Evolutionary conservation across 2,329 filamentous ascomycete species (phyloP), one percentile per base, ranked within the genome.

Genomic region (Colletotrichum paranaense): DNA sequence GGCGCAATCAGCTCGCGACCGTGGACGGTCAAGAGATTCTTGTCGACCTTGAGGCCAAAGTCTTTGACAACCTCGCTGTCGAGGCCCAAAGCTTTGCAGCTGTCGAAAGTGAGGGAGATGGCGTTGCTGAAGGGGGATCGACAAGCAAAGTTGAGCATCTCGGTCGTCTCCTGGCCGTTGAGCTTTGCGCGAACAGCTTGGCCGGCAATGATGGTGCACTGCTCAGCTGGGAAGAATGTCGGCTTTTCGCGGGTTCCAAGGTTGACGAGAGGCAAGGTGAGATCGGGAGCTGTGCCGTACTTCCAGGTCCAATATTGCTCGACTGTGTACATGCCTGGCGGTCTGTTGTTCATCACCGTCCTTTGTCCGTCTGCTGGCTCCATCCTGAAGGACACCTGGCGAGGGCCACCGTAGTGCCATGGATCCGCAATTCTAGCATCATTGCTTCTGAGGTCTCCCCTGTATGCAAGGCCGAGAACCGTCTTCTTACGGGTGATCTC

Each of bases 121-220:
- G 92, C 93, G 75, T 96, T 97, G 6, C 87, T 83, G 1, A 86
- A 86, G 0, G 94, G 94, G 0, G 83, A 83, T 4, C 92, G 88
- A 68, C 92, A 94, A 1, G 94, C 92, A 79, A 94, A 94, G 0
- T 83, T 83, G 58, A 96, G 90, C 94, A 97, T 95, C 0, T 83
- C 78, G 0, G 88, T 85, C 0, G 92, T 93, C 78, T 96, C 92
- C 0, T 85, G 81, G 0, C 87, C 84, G 0, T 80, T 86, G 19
- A 95, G 84, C 77, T 91, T 91, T 4, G 88, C 83, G 52, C 88
- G 89, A 26, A 91, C 86, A 0, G 88, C 81, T 78, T 97, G 94
- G 0, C 93, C 93, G 1, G 89, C 86, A 9, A 90, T 79, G 3
- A 97, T 87, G 4, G 84, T 81, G 74, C 93, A 91, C 6, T 91